phyloP scores from a whole-genome alignment of 192 early-diverging fungal genomes.

The Neocallimastix lanati region DNA sequence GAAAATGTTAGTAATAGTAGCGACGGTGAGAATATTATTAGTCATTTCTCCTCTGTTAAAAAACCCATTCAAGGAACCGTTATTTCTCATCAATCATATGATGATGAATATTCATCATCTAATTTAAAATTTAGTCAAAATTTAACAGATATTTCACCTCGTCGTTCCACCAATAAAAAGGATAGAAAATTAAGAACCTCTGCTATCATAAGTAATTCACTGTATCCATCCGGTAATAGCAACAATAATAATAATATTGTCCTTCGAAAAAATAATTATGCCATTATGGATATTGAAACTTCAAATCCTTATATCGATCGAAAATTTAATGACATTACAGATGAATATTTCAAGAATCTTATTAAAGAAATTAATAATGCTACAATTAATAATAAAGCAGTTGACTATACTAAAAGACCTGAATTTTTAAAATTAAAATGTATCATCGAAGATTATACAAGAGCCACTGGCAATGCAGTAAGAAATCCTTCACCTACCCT shows the following conservation, averaged over 20 bases:
- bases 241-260: background rate
- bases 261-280: background rate
- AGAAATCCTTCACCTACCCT: background rate
- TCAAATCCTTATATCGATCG: background rate
- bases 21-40: background rate
- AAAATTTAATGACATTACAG: background rate
- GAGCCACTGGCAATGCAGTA: background rate
- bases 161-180: too few species aligned
- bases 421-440: background rate
- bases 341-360: background rate
- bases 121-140: too few species aligned
- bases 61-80: too few species aligned
- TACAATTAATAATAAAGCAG: background rate
- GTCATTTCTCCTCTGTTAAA: background rate
- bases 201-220: too few species aligned
- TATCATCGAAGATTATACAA: background rate
- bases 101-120: too few species aligned
- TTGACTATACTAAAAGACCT: background rate
- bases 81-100: too few species aligned
- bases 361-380: background rate
- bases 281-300: background rate
- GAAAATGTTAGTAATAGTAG: background rate
- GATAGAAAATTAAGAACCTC: background rate
- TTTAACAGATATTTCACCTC: too few species aligned
- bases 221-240: too few species aligned